These are phyloP conservation scores for Trypanosoma conorhini DNA, from an alignment of 208 protist species.

Conservation along the genomic window DNA sequence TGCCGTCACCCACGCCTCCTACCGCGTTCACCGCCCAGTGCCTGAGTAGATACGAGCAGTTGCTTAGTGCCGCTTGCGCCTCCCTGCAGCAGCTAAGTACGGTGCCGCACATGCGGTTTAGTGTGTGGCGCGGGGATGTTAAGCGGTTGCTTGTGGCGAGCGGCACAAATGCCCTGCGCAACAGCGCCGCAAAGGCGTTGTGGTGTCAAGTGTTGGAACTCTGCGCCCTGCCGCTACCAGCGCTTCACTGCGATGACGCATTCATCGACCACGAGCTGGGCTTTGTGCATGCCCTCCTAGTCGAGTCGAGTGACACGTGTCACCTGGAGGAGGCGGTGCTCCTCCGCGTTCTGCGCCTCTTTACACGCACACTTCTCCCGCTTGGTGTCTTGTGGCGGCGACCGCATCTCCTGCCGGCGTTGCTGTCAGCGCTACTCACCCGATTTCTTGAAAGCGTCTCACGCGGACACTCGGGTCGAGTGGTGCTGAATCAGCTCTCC, in stretches of 20 bases:
- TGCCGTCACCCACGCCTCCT: not conserved
- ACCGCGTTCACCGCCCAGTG: not conserved
- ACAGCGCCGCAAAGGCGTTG: slow-evolving; percentile 1
- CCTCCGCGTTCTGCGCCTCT: slow-evolving; percentile 29
- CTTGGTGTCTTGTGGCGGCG: slow-evolving; percentile 53
- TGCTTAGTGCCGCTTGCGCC: slow-evolving; percentile 19
- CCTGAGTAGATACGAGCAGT: slow-evolving; percentile 9
- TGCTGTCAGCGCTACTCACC: slow-evolving; percentile 50
- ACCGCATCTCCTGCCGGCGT: slow-evolving; percentile 42
- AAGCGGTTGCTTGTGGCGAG: slow-evolving; percentile 29
- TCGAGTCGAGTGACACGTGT: not conserved
- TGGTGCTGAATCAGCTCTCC: slow-evolving; percentile 59
- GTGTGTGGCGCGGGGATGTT: slow-evolving; percentile 25
- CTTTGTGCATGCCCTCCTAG: slow-evolving; percentile 22
- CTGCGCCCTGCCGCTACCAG: slow-evolving; percentile 28
- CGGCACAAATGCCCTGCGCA: not conserved
- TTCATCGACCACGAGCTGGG: slow-evolving; percentile 29
- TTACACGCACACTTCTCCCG: slow-evolving; percentile 36
- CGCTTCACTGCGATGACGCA: slow-evolving; percentile 27
- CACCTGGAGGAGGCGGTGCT: slow-evolving; percentile 21
- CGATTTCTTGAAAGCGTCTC: slow-evolving; percentile 51
- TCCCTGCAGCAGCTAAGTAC: slow-evolving; percentile 27
- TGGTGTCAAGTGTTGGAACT: slow-evolving; percentile 29
- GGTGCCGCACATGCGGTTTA: slow-evolving; percentile 36
- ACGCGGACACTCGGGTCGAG: slow-evolving; percentile 20